A percentile compares a stretch with the other conserved stretches of the same genome.
phyloP scores from a whole-genome alignment of 352 stramenopile species.

The Phytopythium mirpurense region DNA sequence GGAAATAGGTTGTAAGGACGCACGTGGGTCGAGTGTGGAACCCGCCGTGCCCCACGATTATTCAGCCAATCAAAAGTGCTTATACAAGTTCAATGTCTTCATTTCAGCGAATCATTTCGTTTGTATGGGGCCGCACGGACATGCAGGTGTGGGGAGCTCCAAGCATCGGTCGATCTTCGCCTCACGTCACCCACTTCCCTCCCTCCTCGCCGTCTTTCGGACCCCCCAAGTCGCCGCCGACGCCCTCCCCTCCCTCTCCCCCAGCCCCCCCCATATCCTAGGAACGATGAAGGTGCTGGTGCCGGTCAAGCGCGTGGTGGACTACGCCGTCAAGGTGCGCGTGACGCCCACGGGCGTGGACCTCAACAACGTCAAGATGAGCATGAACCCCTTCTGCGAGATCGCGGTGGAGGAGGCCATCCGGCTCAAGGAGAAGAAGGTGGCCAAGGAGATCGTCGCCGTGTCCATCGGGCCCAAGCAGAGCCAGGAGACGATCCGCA shows the following conservation, averaged over 20 bases:
- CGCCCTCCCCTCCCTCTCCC: not conserved
- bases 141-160: constrained; percentile 2
- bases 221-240: too few species aligned
- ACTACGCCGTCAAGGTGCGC: constrained; percentile 98
- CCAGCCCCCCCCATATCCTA: too few species aligned
- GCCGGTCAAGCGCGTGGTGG: constrained; percentile 95
- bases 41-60: not conserved
- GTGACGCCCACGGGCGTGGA: constrained; percentile 94
- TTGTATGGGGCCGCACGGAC: constrained; percentile 2
- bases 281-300: constrained; percentile 91
- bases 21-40: not conserved
- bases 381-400: constrained; percentile 99
- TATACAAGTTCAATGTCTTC: too few species aligned
- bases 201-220: too few species aligned
- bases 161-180: not conserved
- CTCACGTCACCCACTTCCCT: not conserved
- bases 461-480: constrained; percentile 98
- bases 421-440: constrained; percentile 97
- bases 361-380: constrained; percentile 99
- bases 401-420: constrained; percentile 98
- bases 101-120: too few species aligned
- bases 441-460: constrained; percentile 92
- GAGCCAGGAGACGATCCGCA: constrained; percentile 95
- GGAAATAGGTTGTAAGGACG: too few species aligned
- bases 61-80: constrained; percentile 3